phyloP scores from a whole-genome alignment of 2,329 filamentous ascomycete genomes.

The Metarhizium robertsii region DNA sequence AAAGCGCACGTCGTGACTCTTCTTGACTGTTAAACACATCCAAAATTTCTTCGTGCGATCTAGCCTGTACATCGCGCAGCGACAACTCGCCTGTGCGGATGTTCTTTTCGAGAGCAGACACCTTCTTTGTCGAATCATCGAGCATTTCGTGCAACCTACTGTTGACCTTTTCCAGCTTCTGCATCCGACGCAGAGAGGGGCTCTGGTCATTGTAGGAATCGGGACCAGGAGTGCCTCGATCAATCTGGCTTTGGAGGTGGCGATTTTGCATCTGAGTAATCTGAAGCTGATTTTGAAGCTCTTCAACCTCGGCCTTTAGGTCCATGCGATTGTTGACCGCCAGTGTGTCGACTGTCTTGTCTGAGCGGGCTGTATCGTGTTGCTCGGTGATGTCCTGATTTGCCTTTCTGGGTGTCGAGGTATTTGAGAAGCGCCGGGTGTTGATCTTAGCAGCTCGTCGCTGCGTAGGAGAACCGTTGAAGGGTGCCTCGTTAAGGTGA shows the following conservation, averaged over 20 bases:
- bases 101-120: conserved; percentile 78
- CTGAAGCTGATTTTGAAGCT: conserved; percentile 89
- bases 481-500: conserved; percentile 69
- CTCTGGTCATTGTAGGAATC: conserved; percentile 69
- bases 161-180: conserved; percentile 89
- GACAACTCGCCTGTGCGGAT: conserved; percentile 82
- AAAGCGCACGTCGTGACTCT: conserved; percentile 69
- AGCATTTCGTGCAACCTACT: conserved; percentile 87
- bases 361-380: conserved; percentile 73
- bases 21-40: conserved; percentile 91
- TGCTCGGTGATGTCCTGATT: conserved; percentile 49
- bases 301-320: conserved; percentile 79
- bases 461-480: conserved; percentile 66
- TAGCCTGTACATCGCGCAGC: conserved; percentile 82
- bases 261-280: conserved; percentile 92
- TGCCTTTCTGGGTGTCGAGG: conserved; percentile 68
- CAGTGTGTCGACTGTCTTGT: conserved; percentile 71
- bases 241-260: conserved; percentile 80
- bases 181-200: conserved; percentile 69
- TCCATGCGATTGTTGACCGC: conserved; percentile 86
- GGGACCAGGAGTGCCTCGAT: conserved; percentile 53
- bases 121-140: conserved; percentile 87
- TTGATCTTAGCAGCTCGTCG: conserved; percentile 47
- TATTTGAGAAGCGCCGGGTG: conserved; percentile 56
- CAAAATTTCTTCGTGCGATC: conserved; percentile 88